Evolutionary conservation across 140 eudicot species (phyloP), one percentile per base, ranked within the genome.

Genomic region (Anethum foeniculum): DNA sequence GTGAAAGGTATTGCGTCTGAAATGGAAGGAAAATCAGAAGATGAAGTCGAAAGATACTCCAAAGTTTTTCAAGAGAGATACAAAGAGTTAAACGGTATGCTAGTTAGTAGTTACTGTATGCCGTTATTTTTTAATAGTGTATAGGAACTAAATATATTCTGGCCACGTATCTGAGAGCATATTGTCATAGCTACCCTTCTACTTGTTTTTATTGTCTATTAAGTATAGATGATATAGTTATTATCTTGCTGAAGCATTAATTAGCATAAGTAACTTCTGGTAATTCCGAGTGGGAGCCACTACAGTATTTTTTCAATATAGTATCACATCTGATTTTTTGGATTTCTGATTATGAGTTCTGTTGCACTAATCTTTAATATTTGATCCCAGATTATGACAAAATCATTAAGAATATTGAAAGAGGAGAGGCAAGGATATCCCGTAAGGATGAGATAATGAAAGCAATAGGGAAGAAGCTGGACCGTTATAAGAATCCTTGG

Each of bases 401-500:
- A 83, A 93, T 96, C 71, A 91, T 93, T 32, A 96, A 96, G 83
- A 93, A 89, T 81, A 96, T 96, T 48, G 99, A 96, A 86, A 89
- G 98, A 86, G 99, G 99, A 11, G 99, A 96, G 87, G 97, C 98
- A 71, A 96, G 99, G 81, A 93, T 96, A 76, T 89, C 98, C 30
- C 88, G 99, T 52, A 91, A 87, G 82, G 99, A 96, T 83, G 99
- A 96, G 87, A 96, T 96, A 81, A 93, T 93, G 99, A 96, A 93
- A 82, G 98, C 97, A 43, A 90, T 96, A 21, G 99, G 98, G 72
- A 96, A 96, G 96, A 93, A 96, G 47, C 75, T 96, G 86, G 99
- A 96, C 71, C 96, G 99, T 56, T 96, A 96, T 84, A 96, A 96
- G 90, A 96, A 96, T 83, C 99, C 99, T 16, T 96, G 99, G 99